A percentile compares a stretch with the other conserved stretches of the same genome.
phyloP scores from a whole-genome alignment of 2,329 filamentous ascomycete species.

The Colletotrichum kahawae region DNA sequence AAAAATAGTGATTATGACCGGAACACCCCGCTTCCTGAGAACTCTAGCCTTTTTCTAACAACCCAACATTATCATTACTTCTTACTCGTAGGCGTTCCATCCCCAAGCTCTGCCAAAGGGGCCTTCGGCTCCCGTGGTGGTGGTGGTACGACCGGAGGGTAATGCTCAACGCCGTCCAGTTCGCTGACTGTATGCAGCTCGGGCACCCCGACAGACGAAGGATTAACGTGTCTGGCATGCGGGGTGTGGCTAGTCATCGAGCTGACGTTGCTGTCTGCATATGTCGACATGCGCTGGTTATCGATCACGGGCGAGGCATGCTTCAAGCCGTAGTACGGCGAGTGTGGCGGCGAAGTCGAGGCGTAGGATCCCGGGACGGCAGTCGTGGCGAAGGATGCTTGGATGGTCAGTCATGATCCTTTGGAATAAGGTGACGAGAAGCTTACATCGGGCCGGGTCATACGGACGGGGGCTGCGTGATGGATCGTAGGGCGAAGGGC shows the following conservation, averaged over 20 bases:
- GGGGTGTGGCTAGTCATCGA: not conserved
- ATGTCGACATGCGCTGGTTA: not conserved
- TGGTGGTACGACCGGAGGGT: not conserved
- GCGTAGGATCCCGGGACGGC: not conserved
- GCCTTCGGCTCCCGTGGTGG: not conserved
- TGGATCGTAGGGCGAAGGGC: not conserved
- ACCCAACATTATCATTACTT: not conserved
- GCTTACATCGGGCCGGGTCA: constrained; percentile 4
- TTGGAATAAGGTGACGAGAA: too few relatives aligned
- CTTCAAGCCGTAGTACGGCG: constrained; percentile 4
- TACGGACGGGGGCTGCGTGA: not conserved
- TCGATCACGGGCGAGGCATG: constrained; percentile 1
- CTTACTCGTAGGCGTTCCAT: not conserved
- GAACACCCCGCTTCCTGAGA: not conserved
- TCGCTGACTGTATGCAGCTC: constrained; percentile 14
- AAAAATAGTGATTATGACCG: not conserved
- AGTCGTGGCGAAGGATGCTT: constrained; percentile 8
- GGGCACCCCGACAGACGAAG: not conserved
- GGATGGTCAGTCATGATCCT: not conserved
- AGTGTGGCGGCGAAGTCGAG: constrained; percentile 2
- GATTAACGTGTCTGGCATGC: not conserved
- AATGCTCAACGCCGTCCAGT: not conserved
- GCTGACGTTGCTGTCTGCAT: constrained; percentile 11
- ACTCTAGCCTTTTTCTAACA: not conserved
- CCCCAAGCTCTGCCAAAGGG: not conserved